Conservation (phyloP, 1,284 basidiomycete genomes). For the Agroathelia rolfsii region DNA sequence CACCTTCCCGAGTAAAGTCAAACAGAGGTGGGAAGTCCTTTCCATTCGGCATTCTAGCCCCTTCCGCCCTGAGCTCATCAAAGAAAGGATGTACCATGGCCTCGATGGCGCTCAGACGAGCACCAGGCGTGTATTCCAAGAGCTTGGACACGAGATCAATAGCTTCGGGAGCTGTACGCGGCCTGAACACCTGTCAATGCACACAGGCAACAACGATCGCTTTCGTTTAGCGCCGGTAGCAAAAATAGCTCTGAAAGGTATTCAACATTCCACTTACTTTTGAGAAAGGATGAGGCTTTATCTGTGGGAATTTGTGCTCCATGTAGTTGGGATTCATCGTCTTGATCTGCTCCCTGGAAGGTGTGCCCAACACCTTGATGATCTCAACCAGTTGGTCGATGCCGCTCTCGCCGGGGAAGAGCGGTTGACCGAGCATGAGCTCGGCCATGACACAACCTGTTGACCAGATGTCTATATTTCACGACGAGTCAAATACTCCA, state of each 20-base stretch:
- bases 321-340: slow-evolving; percentile 99
- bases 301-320: slow-evolving; percentile 99
- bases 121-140: slow-evolving; percentile 94
- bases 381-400: slow-evolving; percentile 99
- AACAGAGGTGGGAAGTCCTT: slow-evolving; percentile 93
- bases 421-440: slow-evolving; percentile 96
- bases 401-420: slow-evolving; percentile 99
- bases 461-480: slow-evolving; percentile 86
- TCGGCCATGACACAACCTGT: slow-evolving; percentile 99
- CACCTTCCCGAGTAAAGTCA: slow-evolving; percentile 93
- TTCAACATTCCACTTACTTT: slow-evolving; percentile 43
- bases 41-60: slow-evolving; percentile 91
- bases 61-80: slow-evolving; percentile 87
- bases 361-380: slow-evolving; percentile 99
- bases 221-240: slow-evolving; percentile 10
- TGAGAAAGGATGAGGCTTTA: slow-evolving; percentile 93
- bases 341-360: slow-evolving; percentile 99
- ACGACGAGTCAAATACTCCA: slow-evolving; percentile 2
- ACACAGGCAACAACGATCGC: slow-evolving; percentile 7
- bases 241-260: slow-evolving; percentile 2
- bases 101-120: slow-evolving; percentile 86
- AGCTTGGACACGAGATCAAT: slow-evolving; percentile 94
- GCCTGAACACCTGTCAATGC: slow-evolving; percentile 82
- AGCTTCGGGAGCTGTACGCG: slow-evolving; percentile 90
- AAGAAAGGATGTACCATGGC: slow-evolving; percentile 97